Evolutionary conservation across 768 basidiomycete species (phyloP).

Genomic region (Suillus cothurnatus): DNA sequence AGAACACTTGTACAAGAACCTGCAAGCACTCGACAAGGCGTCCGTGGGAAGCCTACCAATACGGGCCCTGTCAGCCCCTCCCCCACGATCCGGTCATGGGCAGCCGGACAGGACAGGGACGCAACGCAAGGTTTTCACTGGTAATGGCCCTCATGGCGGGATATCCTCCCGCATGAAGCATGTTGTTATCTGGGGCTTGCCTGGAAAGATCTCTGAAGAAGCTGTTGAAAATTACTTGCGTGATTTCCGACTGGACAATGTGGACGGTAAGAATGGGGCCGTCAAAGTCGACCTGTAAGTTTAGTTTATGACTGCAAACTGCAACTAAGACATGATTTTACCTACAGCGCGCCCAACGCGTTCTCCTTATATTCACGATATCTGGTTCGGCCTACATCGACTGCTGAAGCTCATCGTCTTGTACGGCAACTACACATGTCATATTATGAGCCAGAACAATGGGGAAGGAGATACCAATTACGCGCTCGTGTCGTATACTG

Average conservation of each 20-base stretch:
- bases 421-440: constrained; percentile 66
- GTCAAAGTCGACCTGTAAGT: constrained; percentile 50
- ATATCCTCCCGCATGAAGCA: constrained; percentile 48
- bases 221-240: constrained; percentile 44
- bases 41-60: constrained; percentile 49
- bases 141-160: constrained; percentile 54
- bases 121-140: not conserved
- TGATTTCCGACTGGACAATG: constrained; percentile 45
- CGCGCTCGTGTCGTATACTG: constrained; percentile 55
- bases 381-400: constrained; percentile 54
- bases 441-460: constrained; percentile 38
- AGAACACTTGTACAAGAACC: constrained; percentile 43
- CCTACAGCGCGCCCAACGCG: constrained; percentile 35
- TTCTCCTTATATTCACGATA: constrained; percentile 55
- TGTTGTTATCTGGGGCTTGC: constrained; percentile 66
- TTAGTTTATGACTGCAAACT: constrained; percentile 9
- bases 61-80: constrained; percentile 33
- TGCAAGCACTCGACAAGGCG: constrained; percentile 45
- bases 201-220: constrained; percentile 43
- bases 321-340: constrained; percentile 5
- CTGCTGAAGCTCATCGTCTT: constrained; percentile 70
- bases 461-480: constrained; percentile 44
- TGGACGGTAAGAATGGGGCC: constrained; percentile 46
- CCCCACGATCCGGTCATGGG: constrained; percentile 27
- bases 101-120: constrained; percentile 32